A percentile compares a stretch with the other conserved stretches of the same genome.
Conservation (phyloP, 345 rosid genomes). For the Pugionium cornutum region DNA sequence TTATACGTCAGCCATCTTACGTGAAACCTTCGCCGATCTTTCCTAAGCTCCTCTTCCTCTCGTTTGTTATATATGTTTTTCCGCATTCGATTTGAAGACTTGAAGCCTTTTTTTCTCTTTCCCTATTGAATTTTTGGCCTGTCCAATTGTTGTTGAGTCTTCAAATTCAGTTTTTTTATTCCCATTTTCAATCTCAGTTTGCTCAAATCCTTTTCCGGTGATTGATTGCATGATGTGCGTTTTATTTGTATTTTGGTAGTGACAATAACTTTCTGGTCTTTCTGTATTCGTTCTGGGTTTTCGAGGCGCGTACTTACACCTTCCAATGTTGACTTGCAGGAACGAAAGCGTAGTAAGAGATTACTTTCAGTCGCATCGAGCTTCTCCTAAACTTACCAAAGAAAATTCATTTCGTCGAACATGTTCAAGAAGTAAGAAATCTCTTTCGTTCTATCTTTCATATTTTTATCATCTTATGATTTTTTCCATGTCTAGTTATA, state of each 20-base stretch:
- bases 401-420: slow-evolving; percentile 7
- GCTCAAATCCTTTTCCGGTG: not conserved
- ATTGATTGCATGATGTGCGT: not conserved
- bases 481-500: too few relatives aligned
- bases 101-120: not conserved
- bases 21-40: not conserved
- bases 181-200: not conserved
- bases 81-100: not conserved
- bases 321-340: slow-evolving; percentile 18
- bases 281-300: too few relatives aligned
- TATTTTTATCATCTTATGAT: too few relatives aligned
- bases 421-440: slow-evolving; percentile 41
- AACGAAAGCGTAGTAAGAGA: not conserved
- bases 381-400: too few relatives aligned
- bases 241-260: not conserved
- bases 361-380: too few relatives aligned
- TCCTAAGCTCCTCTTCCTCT: slow-evolving; percentile 16
- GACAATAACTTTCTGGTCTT: not conserved
- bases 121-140: not conserved
- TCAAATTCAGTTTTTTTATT: not conserved
- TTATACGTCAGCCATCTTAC: not conserved
- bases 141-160: not conserved
- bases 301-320: not conserved
- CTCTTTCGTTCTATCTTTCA: too few relatives aligned
- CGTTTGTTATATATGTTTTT: not conserved